These are phyloP conservation scores for Panaeolus papilionaceus DNA, from an alignment of 768 basidiomycete species.

Conservation along the genomic window DNA sequence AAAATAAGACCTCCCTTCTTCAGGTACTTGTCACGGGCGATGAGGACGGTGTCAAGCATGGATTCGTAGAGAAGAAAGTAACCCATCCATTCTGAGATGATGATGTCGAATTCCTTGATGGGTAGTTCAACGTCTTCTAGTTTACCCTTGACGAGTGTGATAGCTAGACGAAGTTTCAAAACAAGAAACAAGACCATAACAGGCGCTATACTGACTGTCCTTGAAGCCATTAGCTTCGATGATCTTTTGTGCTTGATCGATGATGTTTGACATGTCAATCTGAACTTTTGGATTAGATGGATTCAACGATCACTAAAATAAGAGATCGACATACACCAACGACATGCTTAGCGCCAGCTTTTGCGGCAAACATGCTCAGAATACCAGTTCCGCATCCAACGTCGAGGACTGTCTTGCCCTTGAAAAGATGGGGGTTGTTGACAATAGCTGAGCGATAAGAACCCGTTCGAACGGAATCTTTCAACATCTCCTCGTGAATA, in stretches of 20 bases:
- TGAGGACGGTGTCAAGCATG: conserved; percentile 98
- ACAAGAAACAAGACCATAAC: conserved; percentile 16
- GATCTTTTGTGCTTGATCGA: conserved; percentile 98
- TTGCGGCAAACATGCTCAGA: conserved; percentile 97
- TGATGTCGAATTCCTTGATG: conserved; percentile 93
- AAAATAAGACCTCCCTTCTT: conserved; percentile 92
- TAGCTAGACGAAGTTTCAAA: conserved; percentile 54
- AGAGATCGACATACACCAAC: conserved; percentile 72
- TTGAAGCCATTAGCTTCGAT: conserved; percentile 96
- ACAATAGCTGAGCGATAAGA: conserved; percentile 95
- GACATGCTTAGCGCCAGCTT: conserved; percentile 92
- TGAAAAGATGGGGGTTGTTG: conserved; percentile 94
- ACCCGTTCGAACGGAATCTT: conserved; percentile 93
- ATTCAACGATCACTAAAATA: conserved; percentile 18
- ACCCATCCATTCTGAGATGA: conserved; percentile 99
- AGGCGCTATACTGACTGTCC: conserved; percentile 67
- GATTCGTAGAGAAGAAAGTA: conserved; percentile 99
- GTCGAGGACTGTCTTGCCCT: conserved; percentile 95
- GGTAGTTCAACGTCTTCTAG: conserved; percentile 93
- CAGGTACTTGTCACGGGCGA: conserved; percentile 96
- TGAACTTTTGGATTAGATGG: conserved; percentile 36
- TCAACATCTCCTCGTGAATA: conserved; percentile 99
- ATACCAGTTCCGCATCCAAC: conserved; percentile 99
- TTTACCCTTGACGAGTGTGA: conserved; percentile 97
- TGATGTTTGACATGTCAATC: conserved; percentile 99